phyloP scores from a whole-genome alignment of 805 yeast species.

The Candida namnaoensis region DNA sequence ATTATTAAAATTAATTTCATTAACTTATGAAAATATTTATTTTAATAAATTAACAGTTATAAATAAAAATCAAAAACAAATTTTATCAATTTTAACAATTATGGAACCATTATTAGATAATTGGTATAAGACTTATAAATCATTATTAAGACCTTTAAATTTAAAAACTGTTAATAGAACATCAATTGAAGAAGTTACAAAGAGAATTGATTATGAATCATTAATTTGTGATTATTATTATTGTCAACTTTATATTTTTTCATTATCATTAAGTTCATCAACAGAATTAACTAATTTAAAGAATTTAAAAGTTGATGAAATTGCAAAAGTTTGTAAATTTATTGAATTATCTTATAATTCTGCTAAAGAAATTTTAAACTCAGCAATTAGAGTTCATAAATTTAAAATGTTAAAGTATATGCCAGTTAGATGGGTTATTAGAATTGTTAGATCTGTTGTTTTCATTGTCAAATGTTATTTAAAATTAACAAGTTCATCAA shows the following conservation, averaged over 20 bases:
- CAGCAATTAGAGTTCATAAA: constrained; percentile 62
- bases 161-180: constrained; percentile 25
- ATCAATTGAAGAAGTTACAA: constrained; percentile 22
- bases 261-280: constrained; percentile 53
- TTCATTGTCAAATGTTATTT: constrained; percentile 81
- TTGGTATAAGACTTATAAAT: constrained; percentile 64
- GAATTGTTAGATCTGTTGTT: constrained; percentile 83
- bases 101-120: constrained; percentile 68
- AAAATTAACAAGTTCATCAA: constrained; percentile 43
- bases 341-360: constrained; percentile 77
- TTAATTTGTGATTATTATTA: constrained; percentile 78
- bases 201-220: constrained; percentile 53
- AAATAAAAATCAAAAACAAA: constrained; percentile 43
- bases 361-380: constrained; percentile 69
- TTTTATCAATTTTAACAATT: constrained; percentile 61
- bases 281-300: constrained; percentile 4
- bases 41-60: constrained; percentile 33
- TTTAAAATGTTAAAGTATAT: constrained; percentile 59
- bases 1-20: constrained; percentile 64
- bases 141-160: constrained; percentile 41
- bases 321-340: constrained; percentile 64
- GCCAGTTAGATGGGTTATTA: constrained; percentile 90
- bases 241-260: constrained; percentile 75
- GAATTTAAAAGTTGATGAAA: constrained; percentile 53
- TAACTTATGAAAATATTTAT: constrained; percentile 80